Conservation (phyloP, 768 basidiomycete genomes). For the Panaeolus papilionaceus region DNA sequence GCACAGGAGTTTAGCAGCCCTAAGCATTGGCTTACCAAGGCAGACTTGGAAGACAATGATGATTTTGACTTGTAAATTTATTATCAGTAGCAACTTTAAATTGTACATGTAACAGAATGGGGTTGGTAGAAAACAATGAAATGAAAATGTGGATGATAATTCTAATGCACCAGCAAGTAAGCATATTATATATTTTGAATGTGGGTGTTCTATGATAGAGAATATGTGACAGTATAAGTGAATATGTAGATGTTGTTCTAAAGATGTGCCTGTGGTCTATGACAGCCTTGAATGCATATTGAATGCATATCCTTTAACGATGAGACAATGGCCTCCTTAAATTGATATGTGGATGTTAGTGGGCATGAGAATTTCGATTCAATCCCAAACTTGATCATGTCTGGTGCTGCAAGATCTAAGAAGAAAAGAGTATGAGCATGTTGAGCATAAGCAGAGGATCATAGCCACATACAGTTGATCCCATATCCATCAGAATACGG, state of each 20-base stretch:
- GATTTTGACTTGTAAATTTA: not conserved
- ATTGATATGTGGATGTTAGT: slow-evolving; percentile 71
- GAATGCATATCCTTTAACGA: slow-evolving; percentile 74
- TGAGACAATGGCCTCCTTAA: slow-evolving; percentile 65
- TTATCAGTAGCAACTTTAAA: not conserved
- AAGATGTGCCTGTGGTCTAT: slow-evolving; percentile 7
- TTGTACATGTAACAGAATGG: not conserved
- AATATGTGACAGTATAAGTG: slow-evolving; percentile 13
- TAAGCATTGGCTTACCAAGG: slow-evolving; percentile 44
- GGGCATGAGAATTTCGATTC: slow-evolving; percentile 83
- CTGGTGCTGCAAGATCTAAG: slow-evolving; percentile 80
- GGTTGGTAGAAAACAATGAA: not conserved
- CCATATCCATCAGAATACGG: slow-evolving; percentile 89
- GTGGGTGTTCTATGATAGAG: slow-evolving; percentile 16
- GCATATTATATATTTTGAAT: not conserved
- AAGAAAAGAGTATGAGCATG: slow-evolving; percentile 14
- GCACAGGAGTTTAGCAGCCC: slow-evolving; percentile 39
- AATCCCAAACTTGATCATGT: slow-evolving; percentile 89
- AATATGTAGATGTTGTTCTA: slow-evolving; percentile 15
- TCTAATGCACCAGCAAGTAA: not conserved
- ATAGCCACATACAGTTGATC: slow-evolving; percentile 68
- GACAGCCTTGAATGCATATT: slow-evolving; percentile 43
- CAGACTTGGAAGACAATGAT: slow-evolving; percentile 45
- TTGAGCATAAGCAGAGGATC: not conserved
- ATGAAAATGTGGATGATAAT: not conserved